These are phyloP conservation scores for Aspergillus uvarum DNA, from an alignment of 2,329 filamentous ascomycete species.

Conservation along the genomic window DNA sequence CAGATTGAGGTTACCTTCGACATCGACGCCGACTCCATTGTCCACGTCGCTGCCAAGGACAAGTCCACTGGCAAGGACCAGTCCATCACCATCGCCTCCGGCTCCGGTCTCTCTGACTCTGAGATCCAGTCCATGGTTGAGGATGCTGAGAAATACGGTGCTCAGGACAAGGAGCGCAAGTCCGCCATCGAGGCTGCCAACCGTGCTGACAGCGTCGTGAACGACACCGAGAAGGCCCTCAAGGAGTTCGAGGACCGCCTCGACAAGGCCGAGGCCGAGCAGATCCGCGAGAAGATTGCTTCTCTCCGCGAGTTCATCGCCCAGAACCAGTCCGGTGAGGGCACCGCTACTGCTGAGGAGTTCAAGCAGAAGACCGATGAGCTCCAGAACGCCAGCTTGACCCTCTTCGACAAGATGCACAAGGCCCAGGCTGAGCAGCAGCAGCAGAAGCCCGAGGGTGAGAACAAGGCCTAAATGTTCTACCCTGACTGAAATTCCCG, in stretches of 20 bases:
- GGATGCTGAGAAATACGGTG: constrained; percentile 95
- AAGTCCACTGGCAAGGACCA: constrained; percentile 99
- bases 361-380: constrained; percentile 99
- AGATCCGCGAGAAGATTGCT: constrained; percentile 90
- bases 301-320: constrained; percentile 82
- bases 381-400: constrained; percentile 91
- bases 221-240: constrained; percentile 97
- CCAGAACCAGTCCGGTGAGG: constrained; percentile 93
- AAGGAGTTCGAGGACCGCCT: constrained; percentile 96
- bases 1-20: constrained; percentile 98
- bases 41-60: constrained; percentile 97
- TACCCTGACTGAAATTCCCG: constrained; percentile 19
- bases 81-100: constrained; percentile 97
- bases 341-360: constrained; percentile 78
- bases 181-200: constrained; percentile 92
- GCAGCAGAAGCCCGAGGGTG: constrained; percentile 53
- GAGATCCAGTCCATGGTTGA: constrained; percentile 98
- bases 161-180: constrained; percentile 96
- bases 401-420: constrained; percentile 99
- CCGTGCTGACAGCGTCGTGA: constrained; percentile 91
- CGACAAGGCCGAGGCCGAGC: constrained; percentile 91
- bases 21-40: constrained; percentile 96
- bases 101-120: constrained; percentile 88
- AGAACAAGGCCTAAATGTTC: constrained; percentile 66
- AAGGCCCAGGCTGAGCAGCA: constrained; percentile 76